Conservation (phyloP, 2,329 filamentous ascomycete genomes). For the Aureobasidium subglaciale region DNA sequence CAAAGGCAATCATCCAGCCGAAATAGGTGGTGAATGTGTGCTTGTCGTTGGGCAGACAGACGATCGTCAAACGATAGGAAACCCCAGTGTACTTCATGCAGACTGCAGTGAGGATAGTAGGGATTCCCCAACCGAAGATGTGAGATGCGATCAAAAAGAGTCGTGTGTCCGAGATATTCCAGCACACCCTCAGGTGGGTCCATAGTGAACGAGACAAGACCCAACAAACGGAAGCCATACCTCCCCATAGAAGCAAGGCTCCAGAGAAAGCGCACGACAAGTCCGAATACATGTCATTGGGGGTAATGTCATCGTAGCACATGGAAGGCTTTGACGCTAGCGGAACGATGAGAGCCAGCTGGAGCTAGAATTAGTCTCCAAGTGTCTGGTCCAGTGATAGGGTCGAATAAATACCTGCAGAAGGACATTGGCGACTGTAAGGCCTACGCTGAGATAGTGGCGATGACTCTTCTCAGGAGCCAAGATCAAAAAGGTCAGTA, state of each 20-base stretch:
- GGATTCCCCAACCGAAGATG: slow-evolving; percentile 23
- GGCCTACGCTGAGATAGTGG: slow-evolving; percentile 78
- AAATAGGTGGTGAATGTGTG: slow-evolving; percentile 31
- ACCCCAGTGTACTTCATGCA: slow-evolving; percentile 26
- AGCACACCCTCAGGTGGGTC: slow-evolving; percentile 30
- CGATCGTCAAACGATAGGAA: slow-evolving; percentile 28
- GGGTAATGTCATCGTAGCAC: slow-evolving; percentile 77
- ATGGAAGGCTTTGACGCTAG: slow-evolving; percentile 63
- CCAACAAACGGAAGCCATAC: slow-evolving; percentile 74
- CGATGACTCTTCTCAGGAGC: slow-evolving; percentile 78
- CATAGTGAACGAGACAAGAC: slow-evolving; percentile 31
- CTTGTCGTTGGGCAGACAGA: slow-evolving; percentile 30
- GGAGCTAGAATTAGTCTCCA: not conserved
- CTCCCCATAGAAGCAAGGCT: slow-evolving; percentile 67
- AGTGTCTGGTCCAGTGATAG: not conserved
- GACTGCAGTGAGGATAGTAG: slow-evolving; percentile 24
- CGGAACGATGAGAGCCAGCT: slow-evolving; percentile 78
- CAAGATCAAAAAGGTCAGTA: slow-evolving; percentile 70
- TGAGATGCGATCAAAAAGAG: slow-evolving; percentile 25
- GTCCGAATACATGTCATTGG: slow-evolving; percentile 69
- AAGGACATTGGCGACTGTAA: slow-evolving; percentile 61
- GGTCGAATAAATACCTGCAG: slow-evolving; percentile 61
- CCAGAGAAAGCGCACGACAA: slow-evolving; percentile 76
- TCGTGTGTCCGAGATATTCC: slow-evolving; percentile 26
- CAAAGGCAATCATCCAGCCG: slow-evolving; percentile 31